Percentiles rank a stretch among this genome's conserved stretches.
Evolutionary conservation across 1,139 yeast genomes (phyloP).

Genomic region (Zygoascus sp.): DNA sequence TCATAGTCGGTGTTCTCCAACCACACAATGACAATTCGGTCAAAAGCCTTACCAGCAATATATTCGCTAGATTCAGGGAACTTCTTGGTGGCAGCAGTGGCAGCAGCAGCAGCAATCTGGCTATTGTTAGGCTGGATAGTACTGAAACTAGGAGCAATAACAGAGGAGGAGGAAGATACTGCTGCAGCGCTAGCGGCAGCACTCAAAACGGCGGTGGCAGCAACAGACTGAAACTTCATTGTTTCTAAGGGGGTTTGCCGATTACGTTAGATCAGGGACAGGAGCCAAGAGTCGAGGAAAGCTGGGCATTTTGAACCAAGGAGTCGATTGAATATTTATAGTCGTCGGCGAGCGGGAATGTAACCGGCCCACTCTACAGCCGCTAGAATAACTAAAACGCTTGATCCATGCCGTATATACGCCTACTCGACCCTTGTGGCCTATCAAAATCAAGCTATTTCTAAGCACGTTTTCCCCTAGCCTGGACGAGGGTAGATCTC

Average conservation of each 20-base stretch:
- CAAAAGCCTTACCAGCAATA: constrained; percentile 41
- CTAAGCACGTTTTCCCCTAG: too few relatives aligned
- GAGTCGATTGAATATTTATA: too few relatives aligned
- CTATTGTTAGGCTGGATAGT: constrained; percentile 37
- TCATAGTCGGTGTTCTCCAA: constrained; percentile 48
- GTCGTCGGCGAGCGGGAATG: too few relatives aligned
- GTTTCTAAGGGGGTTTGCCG: too few relatives aligned
- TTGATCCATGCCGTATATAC: too few relatives aligned
- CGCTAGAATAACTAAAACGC: too few relatives aligned
- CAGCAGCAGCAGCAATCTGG: constrained; percentile 38
- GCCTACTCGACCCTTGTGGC: too few relatives aligned
- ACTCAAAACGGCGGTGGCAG: constrained; percentile 2
- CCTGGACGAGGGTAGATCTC: too few relatives aligned
- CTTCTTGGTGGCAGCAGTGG: constrained; percentile 38
- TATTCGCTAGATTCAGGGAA: constrained; percentile 23
- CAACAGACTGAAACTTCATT: constrained; percentile 12
- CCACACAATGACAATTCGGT: constrained; percentile 44
- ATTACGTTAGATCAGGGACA: neutral
- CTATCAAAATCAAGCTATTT: too few relatives aligned
- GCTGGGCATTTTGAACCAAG: neutral
- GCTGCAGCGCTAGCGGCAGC: constrained; percentile 22
- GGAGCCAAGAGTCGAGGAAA: neutral
- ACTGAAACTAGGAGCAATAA: constrained; percentile 33
- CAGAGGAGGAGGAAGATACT: constrained; percentile 16
- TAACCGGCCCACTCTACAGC: too few relatives aligned